Evolutionary conservation across 352 stramenopile genomes (phyloP), one percentile per base, ranked within the genome.

Genomic region (Phytophthora pini): DNA sequence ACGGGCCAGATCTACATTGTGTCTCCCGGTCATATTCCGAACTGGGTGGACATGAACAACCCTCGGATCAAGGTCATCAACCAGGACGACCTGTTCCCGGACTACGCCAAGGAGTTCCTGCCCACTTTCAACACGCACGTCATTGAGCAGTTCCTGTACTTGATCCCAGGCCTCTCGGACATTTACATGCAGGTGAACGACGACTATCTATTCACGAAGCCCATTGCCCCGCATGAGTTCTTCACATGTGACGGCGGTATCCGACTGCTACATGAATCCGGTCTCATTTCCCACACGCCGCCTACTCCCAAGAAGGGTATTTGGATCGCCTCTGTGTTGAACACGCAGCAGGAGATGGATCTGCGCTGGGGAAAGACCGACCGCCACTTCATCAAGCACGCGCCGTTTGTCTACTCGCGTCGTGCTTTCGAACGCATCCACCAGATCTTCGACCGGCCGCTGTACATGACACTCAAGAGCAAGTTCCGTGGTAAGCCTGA

Each of bases 161-260:
- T 82, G 15, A 95, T 96, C 51, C 88, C 88, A 2, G 88, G 85
- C 0, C 76, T 96, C 24, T 93, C 88, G 46, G 88, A 96, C 56
- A 87, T 93, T 44, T 96, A 87, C 70, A 95, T 96, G 76, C 87
- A 96, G 58, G 76, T 96, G 53, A 96, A 96, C 66, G 88, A 96
- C 68, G 88, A 96, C 76, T 96, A 95, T 65, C 69, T 96, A 45
- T 96, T 96, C 62, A 88, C 83, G 39, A 89, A 92, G 62, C 82
- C 82, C 36, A 87, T 96, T 38, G 68, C 70, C 12, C 88, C 88
- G 7, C 80, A 94, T 44, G 83, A 92, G 61, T 90, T 95, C 59
- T 96, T 96, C 74, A 89, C 88, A 29, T 96, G 88, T 62, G 85
- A 94, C 60, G 88, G 88, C 27, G 88, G 87, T 54, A 93, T 96